Evolutionary conservation across 1,284 basidiomycete genomes (phyloP).

Genomic region (Rhodotorula sp.): DNA sequence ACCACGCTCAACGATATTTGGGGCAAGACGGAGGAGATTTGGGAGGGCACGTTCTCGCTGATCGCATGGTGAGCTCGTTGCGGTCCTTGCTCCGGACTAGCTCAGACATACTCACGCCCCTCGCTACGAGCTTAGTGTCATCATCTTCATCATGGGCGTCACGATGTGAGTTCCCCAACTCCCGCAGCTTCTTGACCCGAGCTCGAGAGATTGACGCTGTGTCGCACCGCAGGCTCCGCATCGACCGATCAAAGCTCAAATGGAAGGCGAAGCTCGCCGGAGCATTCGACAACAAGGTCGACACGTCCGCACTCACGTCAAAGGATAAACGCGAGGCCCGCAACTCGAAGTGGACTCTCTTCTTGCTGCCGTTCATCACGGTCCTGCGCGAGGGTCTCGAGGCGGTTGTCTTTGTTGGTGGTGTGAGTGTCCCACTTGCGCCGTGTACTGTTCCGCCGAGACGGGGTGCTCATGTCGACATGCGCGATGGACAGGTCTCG

Average conservation of each 20-base stretch:
- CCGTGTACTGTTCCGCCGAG: too few species aligned
- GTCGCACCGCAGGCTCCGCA: slow-evolving; percentile 51
- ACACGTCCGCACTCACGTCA: slow-evolving; percentile 8
- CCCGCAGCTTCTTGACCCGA: slow-evolving; percentile 65
- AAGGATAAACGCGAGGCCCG: slow-evolving; percentile 40
- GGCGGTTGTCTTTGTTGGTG: slow-evolving; percentile 88
- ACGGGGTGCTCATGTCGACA: not conserved
- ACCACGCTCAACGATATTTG: slow-evolving; percentile 58
- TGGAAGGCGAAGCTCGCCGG: slow-evolving; percentile 83
- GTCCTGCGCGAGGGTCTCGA: slow-evolving; percentile 91
- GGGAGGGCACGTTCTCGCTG: slow-evolving; percentile 67
- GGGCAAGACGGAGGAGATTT: slow-evolving; percentile 58
- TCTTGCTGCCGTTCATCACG: slow-evolving; percentile 83
- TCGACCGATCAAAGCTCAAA: slow-evolving; percentile 68
- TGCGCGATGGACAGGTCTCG: slow-evolving; percentile 57
- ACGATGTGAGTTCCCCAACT: slow-evolving; percentile 47
- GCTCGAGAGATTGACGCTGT: not conserved
- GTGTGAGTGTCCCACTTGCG: slow-evolving; percentile 54
- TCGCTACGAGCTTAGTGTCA: slow-evolving; percentile 50
- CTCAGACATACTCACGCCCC: not conserved
- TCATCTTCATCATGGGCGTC: slow-evolving; percentile 76
- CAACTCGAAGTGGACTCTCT: slow-evolving; percentile 69
- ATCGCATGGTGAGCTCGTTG: slow-evolving; percentile 59
- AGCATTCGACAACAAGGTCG: slow-evolving; percentile 64
- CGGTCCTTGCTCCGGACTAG: not conserved